Percentiles rank a stretch among this genome's conserved stretches.
phyloP scores from a whole-genome alignment of 805 yeast species.

The Starmera amethionina region DNA sequence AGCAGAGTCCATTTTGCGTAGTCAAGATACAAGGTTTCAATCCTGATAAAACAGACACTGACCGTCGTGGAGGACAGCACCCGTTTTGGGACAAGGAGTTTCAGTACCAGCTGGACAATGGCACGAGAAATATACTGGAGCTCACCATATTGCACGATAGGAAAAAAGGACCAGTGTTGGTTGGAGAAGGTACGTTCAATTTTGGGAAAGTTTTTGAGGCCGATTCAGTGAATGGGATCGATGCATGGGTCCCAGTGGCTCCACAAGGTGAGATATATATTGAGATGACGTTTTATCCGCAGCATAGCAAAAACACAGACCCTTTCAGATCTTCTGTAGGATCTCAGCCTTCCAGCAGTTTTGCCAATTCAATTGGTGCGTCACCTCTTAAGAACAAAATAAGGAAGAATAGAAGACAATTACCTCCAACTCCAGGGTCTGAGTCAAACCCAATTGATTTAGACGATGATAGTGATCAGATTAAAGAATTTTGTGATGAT shows the following conservation, averaged over 20 bases:
- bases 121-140: conserved; percentile 53
- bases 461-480: too few relatives aligned
- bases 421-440: conserved; percentile 20
- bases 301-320: too few relatives aligned
- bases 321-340: conserved; percentile 15
- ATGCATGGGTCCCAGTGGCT: conserved; percentile 45
- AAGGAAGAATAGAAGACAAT: conserved; percentile 10
- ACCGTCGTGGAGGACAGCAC: conserved; percentile 86
- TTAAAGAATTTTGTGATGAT: too few relatives aligned
- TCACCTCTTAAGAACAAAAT: not conserved
- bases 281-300: conserved; percentile 86
- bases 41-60: conserved; percentile 64
- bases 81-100: conserved; percentile 82
- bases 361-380: conserved; percentile 3
- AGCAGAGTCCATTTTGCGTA: conserved; percentile 88
- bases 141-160: conserved; percentile 78
- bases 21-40: conserved; percentile 69
- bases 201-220: conserved; percentile 63
- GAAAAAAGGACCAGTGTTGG: conserved; percentile 75
- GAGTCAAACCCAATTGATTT: not conserved
- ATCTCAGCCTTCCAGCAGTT: conserved; percentile 1
- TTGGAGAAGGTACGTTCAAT: conserved; percentile 76
- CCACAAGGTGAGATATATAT: conserved; percentile 63
- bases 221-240: conserved; percentile 65
- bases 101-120: conserved; percentile 40